Evolutionary conservation across 768 basidiomycete species (phyloP), one percentile per base, ranked within the genome.

Genomic region (Macrocybe gigantea): DNA sequence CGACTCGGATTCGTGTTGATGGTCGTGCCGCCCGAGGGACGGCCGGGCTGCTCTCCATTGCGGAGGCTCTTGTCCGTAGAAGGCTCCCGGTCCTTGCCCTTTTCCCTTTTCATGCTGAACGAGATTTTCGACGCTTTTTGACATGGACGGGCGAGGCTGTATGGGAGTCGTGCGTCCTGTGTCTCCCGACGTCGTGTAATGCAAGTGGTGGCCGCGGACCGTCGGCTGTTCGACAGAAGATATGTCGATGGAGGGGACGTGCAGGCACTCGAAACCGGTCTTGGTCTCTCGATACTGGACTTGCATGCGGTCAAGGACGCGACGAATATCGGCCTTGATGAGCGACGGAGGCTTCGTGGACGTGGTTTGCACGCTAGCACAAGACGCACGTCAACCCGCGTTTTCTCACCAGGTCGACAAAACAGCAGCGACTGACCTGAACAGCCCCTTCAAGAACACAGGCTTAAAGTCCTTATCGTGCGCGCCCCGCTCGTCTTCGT

Each of bases 251-350:
- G 91, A 93, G 0, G 95, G 95, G 31, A 89, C 66, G 63, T 99
- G 93, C 15, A 95, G 88, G 68, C 96, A 99, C 64, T 99, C 95
- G 63, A 92, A 98, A 2, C 95, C 96, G 49, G 82, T 74, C 67
- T 85, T 89, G 55, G 80, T 92, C 63, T 93, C 88, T 36, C 92
- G 80, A 62, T 96, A 93, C 64, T 93, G 91, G 32, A 99, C 88
- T 53, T 94, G 93, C 82, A 98, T 92, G 41, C 94, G 80, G 58
- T 94, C 90, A 35, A 98, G 76, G 1, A 96, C 94, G 9, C 80
- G 78, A 42, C 78, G 75, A 53, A 99, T 85, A 65, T 98, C 95
- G 49, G 75, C 68, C 64, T 91, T 88, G 67, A 98, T 83, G 7
- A 79, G 73, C 10, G 77, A 66, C 5, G 92, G 88, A 5, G 89